Evolutionary conservation across 2,329 filamentous ascomycete species (phyloP).

Genomic region (Clonostachys byssicola): DNA sequence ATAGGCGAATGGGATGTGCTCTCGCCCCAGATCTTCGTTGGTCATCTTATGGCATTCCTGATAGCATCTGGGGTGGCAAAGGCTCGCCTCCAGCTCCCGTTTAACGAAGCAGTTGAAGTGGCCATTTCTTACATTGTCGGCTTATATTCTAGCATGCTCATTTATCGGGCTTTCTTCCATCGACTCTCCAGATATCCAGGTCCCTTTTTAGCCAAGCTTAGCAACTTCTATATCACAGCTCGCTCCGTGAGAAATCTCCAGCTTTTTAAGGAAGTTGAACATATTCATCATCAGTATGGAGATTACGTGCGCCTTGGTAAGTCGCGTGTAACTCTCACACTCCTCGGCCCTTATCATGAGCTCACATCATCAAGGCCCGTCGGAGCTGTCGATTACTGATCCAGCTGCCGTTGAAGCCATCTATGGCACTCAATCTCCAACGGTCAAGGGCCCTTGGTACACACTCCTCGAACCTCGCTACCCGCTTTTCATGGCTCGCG

Average conservation of each 20-base stretch:
- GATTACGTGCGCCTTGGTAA: slow-evolving; percentile 19
- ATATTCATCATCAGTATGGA: slow-evolving; percentile 17
- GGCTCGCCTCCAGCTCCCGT: not conserved
- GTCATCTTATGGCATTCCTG: slow-evolving; percentile 8
- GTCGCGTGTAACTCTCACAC: not conserved
- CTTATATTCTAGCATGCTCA: slow-evolving; percentile 7
- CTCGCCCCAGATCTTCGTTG: slow-evolving; percentile 6
- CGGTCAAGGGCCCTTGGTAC: slow-evolving; percentile 25
- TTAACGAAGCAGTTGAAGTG: not conserved
- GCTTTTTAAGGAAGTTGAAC: slow-evolving; percentile 15
- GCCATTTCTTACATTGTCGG: slow-evolving; percentile 3
- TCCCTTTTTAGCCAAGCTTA: slow-evolving; percentile 7
- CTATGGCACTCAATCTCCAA: slow-evolving; percentile 16
- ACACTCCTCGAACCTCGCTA: slow-evolving; percentile 17
- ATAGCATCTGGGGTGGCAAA: not conserved
- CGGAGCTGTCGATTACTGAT: slow-evolving; percentile 21
- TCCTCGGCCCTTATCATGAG: not conserved
- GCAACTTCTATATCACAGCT: slow-evolving; percentile 13
- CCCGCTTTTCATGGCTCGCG: slow-evolving; percentile 19
- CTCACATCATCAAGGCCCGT: slow-evolving; percentile 13
- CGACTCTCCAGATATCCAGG: slow-evolving; percentile 9
- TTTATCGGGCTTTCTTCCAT: slow-evolving; percentile 9
- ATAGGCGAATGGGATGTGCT: slow-evolving; percentile 17
- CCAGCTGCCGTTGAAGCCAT: slow-evolving; percentile 17
- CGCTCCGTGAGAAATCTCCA: slow-evolving; percentile 12